Evolutionary conservation across 176 grass and related monocot genomes (phyloP).

Genomic region (Oryza meridionalis): DNA sequence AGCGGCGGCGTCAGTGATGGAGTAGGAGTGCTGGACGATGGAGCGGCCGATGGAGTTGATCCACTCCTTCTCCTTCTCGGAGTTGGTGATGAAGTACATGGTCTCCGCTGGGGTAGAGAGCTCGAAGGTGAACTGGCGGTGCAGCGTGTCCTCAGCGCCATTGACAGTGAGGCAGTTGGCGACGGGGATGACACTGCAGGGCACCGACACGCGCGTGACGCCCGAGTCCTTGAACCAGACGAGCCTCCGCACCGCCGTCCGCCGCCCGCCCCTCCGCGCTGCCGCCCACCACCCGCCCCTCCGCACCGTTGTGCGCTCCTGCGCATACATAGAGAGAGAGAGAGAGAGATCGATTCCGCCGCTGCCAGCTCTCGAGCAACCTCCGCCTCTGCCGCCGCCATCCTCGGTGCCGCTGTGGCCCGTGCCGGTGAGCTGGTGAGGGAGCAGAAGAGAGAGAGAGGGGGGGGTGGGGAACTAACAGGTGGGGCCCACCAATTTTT

Average conservation of each 20-base stretch:
- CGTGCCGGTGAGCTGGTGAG: no score
- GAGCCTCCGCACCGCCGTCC: constrained; percentile 90
- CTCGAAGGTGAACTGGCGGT: constrained; percentile 85
- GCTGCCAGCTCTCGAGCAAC: no score
- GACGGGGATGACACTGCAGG: constrained; percentile 78
- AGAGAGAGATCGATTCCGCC: no score
- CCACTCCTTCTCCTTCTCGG: constrained; percentile 99
- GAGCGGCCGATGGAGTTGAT: constrained; percentile 98
- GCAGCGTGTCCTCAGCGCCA: constrained; percentile 92
- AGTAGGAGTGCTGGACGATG: constrained; percentile 93
- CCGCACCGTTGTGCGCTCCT: no score
- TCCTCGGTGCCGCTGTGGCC: no score
- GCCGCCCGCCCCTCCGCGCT: constrained; percentile 44
- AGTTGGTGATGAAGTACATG: constrained; percentile 99
- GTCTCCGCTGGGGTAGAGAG: constrained; percentile 78
- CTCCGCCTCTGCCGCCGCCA: no score
- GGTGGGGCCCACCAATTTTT: no score
- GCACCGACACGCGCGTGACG: constrained; percentile 70
- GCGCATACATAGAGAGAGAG: no score
- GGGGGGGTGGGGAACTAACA: no score
- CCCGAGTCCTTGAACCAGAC: constrained; percentile 94
- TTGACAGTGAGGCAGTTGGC: constrained; percentile 92
- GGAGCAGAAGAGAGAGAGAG: no score
- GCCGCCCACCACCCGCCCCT: no score
- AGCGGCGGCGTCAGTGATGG: constrained; percentile 62